Conservation (phyloP, 106 monocot genomes). For the Dioscorea dumetorum region DNA sequence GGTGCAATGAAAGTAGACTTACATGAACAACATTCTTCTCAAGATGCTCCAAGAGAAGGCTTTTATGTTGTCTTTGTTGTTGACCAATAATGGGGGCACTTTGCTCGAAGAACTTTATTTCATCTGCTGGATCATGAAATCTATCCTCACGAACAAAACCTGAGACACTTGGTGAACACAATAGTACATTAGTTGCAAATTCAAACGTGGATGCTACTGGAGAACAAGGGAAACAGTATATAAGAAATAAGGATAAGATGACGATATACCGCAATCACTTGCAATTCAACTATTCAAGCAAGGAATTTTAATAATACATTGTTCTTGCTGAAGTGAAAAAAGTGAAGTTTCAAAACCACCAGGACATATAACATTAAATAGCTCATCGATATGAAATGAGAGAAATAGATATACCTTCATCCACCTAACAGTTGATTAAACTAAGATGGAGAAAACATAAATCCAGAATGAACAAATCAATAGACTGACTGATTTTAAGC, state of each 20-base stretch:
- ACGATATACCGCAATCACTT: background rate
- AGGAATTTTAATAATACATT: background rate
- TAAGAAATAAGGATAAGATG: background rate
- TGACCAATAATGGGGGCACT: conserved; percentile 16
- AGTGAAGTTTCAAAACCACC: too few relatives aligned
- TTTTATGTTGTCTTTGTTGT: conserved; percentile 17
- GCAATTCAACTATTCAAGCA: background rate
- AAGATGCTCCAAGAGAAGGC: conserved; percentile 15
- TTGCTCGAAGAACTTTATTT: conserved; percentile 51
- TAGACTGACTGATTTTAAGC: background rate
- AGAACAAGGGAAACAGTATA: conserved; percentile 1
- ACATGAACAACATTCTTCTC: conserved; percentile 41
- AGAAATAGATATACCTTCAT: background rate
- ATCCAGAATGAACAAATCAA: background rate
- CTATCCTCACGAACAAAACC: conserved; percentile 47
- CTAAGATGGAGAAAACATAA: background rate
- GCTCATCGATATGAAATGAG: too few relatives aligned
- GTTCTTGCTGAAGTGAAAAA: background rate
- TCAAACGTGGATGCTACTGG: background rate
- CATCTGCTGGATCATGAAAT: conserved; percentile 26
- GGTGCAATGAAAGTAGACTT: conserved; percentile 15
- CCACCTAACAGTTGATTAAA: background rate
- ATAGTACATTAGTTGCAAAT: conserved; percentile 28
- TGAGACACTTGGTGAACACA: conserved; percentile 72
- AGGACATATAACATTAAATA: too few relatives aligned